These are phyloP conservation scores for Coemansia sp. DNA, from an alignment of 192 early-diverging fungal genomes.

Conservation along the genomic window DNA sequence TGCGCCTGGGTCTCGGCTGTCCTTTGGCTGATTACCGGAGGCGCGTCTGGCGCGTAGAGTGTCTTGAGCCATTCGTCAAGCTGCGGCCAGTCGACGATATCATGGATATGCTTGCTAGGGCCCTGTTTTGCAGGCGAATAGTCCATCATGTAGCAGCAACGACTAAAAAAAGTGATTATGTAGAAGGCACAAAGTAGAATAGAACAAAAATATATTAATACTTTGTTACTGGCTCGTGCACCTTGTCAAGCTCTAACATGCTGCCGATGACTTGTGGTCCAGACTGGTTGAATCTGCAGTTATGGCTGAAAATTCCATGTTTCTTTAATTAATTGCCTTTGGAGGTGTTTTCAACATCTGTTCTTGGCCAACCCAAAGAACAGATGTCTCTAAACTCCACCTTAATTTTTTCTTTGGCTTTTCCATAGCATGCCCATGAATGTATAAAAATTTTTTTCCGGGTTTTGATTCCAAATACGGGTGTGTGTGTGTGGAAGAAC, in stretches of 20 bases:
- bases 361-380: no score
- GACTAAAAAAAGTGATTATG: background rate
- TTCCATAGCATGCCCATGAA: no score
- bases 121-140: background rate
- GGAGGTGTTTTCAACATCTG: no score
- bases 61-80: conserved; percentile 32
- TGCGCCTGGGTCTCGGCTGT: conserved; percentile 14
- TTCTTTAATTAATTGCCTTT: no score
- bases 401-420: no score
- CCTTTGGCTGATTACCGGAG: conserved; percentile 18
- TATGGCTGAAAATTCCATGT: background rate
- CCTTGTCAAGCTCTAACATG: background rate
- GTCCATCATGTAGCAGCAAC: background rate
- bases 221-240: background rate
- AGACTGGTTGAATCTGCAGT: background rate
- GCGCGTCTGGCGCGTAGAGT: conserved; percentile 31
- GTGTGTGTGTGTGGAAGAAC: background rate
- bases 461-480: background rate
- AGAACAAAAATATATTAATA: background rate
- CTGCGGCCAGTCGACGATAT: conserved; percentile 14
- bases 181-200: background rate
- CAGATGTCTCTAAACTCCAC: no score
- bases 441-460: no score
- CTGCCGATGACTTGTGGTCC: no score
- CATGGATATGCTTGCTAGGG: background rate